Evolutionary conservation across 2,329 filamentous ascomycete species (phyloP).

Genomic region (Trichoderma atroviride): DNA sequence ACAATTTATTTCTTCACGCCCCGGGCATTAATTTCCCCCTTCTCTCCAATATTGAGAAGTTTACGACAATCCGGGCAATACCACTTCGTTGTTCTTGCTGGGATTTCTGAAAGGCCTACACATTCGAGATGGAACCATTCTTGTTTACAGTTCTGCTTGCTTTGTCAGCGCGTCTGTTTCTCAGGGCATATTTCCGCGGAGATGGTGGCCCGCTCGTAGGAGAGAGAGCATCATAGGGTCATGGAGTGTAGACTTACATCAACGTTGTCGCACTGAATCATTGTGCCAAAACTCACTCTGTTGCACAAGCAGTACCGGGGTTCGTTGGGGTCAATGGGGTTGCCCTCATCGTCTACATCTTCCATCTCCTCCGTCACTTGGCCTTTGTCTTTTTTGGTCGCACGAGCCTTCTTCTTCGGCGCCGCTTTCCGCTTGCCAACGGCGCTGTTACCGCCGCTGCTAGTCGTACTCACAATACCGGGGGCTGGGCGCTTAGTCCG

Average conservation of each 20-base stretch:
- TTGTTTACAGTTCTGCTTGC: conserved; percentile 65
- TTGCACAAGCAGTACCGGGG: conserved; percentile 78
- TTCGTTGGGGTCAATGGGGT: conserved; percentile 74
- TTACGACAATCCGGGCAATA: conserved; percentile 78
- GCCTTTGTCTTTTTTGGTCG: conserved; percentile 53
- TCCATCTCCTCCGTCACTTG: conserved; percentile 51
- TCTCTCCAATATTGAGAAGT: conserved; percentile 63
- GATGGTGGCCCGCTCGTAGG: background rate
- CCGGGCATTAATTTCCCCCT: conserved; percentile 63
- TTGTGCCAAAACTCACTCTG: conserved; percentile 76
- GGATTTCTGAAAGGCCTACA: conserved; percentile 68
- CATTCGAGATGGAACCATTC: conserved; percentile 88
- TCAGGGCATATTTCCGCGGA: background rate
- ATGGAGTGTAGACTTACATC: conserved; percentile 58
- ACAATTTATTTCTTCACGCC: conserved; percentile 50
- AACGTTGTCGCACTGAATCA: conserved; percentile 81
- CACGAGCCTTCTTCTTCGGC: conserved; percentile 64
- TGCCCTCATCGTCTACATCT: conserved; percentile 69
- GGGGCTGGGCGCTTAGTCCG: conserved; percentile 72
- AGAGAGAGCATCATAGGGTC: background rate
- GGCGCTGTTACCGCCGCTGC: conserved; percentile 64
- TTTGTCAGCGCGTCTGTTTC: conserved; percentile 27
- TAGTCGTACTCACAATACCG: conserved; percentile 67
- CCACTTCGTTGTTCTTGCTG: conserved; percentile 76
- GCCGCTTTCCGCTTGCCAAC: conserved; percentile 73